phyloP scores from a whole-genome alignment of 768 basidiomycete genomes.

The Trametes villosa region DNA sequence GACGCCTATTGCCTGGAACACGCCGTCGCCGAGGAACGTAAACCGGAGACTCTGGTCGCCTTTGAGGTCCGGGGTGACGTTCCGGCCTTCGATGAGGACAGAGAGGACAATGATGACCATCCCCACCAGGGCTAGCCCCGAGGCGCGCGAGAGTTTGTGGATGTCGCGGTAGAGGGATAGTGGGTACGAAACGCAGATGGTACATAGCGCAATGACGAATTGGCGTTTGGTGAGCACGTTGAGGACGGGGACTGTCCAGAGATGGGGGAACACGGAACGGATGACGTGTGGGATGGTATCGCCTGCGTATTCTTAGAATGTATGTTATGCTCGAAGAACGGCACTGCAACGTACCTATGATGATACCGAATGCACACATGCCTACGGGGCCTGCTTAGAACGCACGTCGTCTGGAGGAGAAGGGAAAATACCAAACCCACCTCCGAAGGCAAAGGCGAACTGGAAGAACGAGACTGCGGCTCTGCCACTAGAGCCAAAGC shows the following conservation, averaged over 20 bases:
- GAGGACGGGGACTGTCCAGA: slow-evolving; percentile 69
- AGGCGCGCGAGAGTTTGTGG: slow-evolving; percentile 93
- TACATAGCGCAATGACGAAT: slow-evolving; percentile 88
- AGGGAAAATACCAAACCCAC: slow-evolving; percentile 40
- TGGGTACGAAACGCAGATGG: slow-evolving; percentile 88
- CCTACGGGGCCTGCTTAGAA: slow-evolving; percentile 47
- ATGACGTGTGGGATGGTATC: slow-evolving; percentile 97
- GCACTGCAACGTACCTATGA: slow-evolving; percentile 59
- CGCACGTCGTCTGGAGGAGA: not conserved
- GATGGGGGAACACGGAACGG: slow-evolving; percentile 77
- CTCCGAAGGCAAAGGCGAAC: slow-evolving; percentile 97
- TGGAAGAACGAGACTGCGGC: slow-evolving; percentile 97
- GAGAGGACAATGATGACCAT: slow-evolving; percentile 93
- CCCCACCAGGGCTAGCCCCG: slow-evolving; percentile 86
- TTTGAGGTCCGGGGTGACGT: slow-evolving; percentile 71
- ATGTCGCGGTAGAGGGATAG: slow-evolving; percentile 96
- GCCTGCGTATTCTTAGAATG: slow-evolving; percentile 45
- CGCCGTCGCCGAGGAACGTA: slow-evolving; percentile 74
- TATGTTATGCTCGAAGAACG: not conserved
- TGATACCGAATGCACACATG: slow-evolving; percentile 98
- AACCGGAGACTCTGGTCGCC: slow-evolving; percentile 78
- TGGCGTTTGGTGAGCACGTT: slow-evolving; percentile 81
- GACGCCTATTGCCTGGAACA: slow-evolving; percentile 96
- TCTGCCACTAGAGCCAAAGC: slow-evolving; percentile 90
- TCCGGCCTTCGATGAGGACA: slow-evolving; percentile 82